Conservation (phyloP, 345 rosid genomes). For the Moricandia arvensis region DNA sequence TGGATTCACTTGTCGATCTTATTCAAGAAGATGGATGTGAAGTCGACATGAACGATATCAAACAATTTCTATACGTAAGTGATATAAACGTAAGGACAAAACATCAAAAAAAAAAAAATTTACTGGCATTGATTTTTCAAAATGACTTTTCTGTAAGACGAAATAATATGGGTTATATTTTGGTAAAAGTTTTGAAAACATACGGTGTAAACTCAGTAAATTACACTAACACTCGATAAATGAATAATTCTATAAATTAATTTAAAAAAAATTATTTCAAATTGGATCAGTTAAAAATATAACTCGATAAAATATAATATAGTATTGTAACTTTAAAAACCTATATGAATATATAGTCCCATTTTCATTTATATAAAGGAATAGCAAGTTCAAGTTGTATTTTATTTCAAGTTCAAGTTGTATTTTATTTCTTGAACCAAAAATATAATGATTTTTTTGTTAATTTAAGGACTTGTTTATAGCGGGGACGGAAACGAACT, state of each 20-base stretch:
- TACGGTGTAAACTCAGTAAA: too few relatives aligned
- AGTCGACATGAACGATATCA: conserved; percentile 20
- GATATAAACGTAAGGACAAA: not conserved
- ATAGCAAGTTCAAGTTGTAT: not conserved
- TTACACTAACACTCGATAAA: too few relatives aligned
- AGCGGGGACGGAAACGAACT: conserved; percentile 62
- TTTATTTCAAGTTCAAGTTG: not conserved
- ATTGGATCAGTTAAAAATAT: too few relatives aligned
- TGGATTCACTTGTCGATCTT: conserved; percentile 41
- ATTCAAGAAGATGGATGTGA: conserved; percentile 14
- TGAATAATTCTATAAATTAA: too few relatives aligned
- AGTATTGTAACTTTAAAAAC: too few relatives aligned
- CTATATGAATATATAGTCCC: too few relatives aligned
- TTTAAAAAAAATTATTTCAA: too few relatives aligned
- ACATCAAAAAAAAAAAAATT: not conserved
- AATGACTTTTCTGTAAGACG: too few relatives aligned
- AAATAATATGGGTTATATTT: too few relatives aligned
- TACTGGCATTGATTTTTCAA: not conserved
- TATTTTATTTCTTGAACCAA: not conserved
- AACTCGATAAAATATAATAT: too few relatives aligned
- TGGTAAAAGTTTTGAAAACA: too few relatives aligned
- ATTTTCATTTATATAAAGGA: too few relatives aligned
- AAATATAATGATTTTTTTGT: not conserved
- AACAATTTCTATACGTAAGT: conserved; percentile 40
- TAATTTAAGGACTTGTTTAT: conserved; percentile 51